phyloP scores from a whole-genome alignment of 2,329 filamentous ascomycete species.

The Bipolaris zeicola region DNA sequence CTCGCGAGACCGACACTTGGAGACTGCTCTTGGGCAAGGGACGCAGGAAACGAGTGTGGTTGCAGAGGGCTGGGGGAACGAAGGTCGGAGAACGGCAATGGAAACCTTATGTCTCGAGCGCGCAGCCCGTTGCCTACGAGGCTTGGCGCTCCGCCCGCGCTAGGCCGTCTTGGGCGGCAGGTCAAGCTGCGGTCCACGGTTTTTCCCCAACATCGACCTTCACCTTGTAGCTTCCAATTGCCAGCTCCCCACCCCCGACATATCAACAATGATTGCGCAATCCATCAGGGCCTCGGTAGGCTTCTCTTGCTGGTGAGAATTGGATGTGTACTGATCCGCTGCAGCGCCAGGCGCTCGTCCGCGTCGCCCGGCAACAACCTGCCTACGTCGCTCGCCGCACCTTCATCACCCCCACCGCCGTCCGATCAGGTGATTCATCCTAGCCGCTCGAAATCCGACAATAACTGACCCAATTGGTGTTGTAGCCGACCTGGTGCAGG shows the following conservation, averaged over 20 bases:
- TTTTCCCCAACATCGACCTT: constrained; percentile 30
- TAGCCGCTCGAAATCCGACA: constrained; percentile 22
- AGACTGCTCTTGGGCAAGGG: constrained; percentile 15
- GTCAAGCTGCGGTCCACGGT: constrained; percentile 26
- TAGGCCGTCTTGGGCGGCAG: constrained; percentile 26
- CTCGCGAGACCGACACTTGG: constrained; percentile 19
- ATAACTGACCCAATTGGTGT: constrained; percentile 44
- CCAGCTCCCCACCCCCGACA: constrained; percentile 38
- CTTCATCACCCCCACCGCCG: constrained; percentile 66
- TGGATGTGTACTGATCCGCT: constrained; percentile 34
- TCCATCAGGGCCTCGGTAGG: constrained; percentile 66
- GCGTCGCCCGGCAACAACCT: constrained; percentile 63
- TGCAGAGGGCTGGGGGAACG: constrained; percentile 24
- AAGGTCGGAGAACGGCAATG: constrained; percentile 4
- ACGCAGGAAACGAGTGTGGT: constrained; percentile 27
- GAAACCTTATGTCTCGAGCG: constrained; percentile 3
- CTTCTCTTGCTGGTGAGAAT: constrained; percentile 9
- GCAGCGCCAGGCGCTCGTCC: constrained; percentile 66
- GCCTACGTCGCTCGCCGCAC: constrained; percentile 63
- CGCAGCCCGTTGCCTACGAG: constrained; percentile 16
- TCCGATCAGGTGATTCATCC: constrained; percentile 64
- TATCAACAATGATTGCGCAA: constrained; percentile 62
- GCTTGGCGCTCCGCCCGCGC: constrained; percentile 12
- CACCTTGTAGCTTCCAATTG: constrained; percentile 37
- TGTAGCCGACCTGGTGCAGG: constrained; percentile 93